Conservation (phyloP, 257 asterid genomes). For the Solanum chilense region DNA sequence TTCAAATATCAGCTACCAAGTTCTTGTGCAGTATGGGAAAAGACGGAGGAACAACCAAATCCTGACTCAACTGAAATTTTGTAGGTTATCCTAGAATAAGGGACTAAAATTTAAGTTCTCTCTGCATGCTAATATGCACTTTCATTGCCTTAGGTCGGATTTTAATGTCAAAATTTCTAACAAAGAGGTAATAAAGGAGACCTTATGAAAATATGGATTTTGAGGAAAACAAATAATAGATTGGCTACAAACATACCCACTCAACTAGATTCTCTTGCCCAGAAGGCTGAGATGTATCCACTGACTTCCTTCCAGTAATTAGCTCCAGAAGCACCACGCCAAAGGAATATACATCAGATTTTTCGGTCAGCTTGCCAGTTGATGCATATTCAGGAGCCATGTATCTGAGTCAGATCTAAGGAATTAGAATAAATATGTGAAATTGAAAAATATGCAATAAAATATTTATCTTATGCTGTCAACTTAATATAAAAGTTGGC, state of each 20-base stretch:
- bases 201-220: background rate
- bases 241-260: conserved; percentile 53
- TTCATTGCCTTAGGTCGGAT: background rate
- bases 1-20: background rate
- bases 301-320: conserved; percentile 85
- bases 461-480: background rate
- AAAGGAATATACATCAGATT: conserved; percentile 75
- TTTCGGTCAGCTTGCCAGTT: conserved; percentile 85
- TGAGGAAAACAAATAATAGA: background rate
- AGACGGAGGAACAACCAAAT: background rate
- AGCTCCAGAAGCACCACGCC: conserved; percentile 92
- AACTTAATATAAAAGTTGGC: background rate
- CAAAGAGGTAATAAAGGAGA: background rate
- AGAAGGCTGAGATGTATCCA: conserved; percentile 75
- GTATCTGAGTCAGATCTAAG: conserved; percentile 39
- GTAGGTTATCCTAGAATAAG: background rate
- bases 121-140: background rate
- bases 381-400: conserved; percentile 99
- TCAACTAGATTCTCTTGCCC: conserved; percentile 94
- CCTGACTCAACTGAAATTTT: background rate
- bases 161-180: background rate
- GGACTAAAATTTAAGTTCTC: background rate
- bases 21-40: background rate
- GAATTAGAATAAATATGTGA: background rate
- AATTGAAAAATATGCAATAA: background rate